Percentiles rank a stretch among this genome's conserved stretches.
phyloP scores from a whole-genome alignment of 202 grass and related monocot genomes.

The Carex arenaria region DNA sequence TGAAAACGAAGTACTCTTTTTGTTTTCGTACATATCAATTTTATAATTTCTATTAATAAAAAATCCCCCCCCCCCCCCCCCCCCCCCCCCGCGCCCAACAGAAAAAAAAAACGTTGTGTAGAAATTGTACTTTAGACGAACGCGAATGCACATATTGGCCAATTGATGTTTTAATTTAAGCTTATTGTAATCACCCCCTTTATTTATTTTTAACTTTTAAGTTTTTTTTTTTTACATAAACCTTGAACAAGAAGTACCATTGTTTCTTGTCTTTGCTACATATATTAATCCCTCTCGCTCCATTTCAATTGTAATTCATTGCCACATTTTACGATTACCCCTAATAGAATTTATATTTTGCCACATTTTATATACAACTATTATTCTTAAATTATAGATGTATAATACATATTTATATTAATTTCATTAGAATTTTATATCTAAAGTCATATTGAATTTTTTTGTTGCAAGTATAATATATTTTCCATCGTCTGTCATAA shows the following conservation, averaged over 20 bases:
- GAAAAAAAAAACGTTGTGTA: too few relatives aligned
- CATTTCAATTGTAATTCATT: background rate
- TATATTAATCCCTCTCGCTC: background rate
- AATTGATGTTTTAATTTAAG: background rate
- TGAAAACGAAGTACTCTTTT: too few relatives aligned
- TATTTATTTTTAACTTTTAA: background rate
- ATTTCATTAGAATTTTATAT: background rate
- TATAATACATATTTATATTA: background rate
- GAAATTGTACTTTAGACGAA: too few relatives aligned
- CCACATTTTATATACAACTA: background rate
- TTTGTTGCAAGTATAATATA: too few relatives aligned
- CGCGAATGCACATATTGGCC: background rate
- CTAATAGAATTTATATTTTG: background rate
- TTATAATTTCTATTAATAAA: too few relatives aligned
- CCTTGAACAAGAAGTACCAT: background rate
- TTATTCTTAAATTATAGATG: background rate
- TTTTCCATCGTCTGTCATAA: too few relatives aligned
- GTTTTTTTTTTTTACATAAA: background rate
- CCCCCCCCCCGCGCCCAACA: too few relatives aligned
- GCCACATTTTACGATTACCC: background rate
- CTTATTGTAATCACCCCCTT: background rate
- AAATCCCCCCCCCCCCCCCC: too few relatives aligned
- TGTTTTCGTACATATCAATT: too few relatives aligned
- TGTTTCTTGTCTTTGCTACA: background rate
- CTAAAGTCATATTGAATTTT: background rate